Base-by-base conservation (phyloP, 108 stramenopile genomes). In the Fistulifera pelliculosa region DNA sequence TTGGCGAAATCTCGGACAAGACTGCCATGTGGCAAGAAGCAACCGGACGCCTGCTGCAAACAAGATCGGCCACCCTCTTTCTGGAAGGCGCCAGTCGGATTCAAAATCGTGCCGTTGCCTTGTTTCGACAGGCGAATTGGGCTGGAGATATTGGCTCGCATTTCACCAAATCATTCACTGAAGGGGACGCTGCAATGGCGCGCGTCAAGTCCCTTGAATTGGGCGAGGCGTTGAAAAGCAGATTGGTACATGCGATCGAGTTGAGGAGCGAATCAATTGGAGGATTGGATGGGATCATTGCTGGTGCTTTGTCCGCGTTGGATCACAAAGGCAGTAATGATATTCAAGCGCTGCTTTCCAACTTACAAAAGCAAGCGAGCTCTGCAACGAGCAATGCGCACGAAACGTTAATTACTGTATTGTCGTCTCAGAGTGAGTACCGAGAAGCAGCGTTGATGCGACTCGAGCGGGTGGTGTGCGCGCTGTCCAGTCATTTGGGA, bases 271-370 rank as follows among this genome's bases (percentile, higher is more conserved):
- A 80, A 47, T 79, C 83, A 10, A 52, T 79, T 26, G 92, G 92
- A 22, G 92, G 92, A 16, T 69, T 93, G 54, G 92, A 93, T 79
- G 87, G 81, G 5, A 89, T 93, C 31, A 93, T 93, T 66, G 92
- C 92, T 13, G 77, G 84, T 40, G 83, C 87, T 1, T 50, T 93
- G 49, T 68, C 70, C 22, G 64, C 62, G 1, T 43, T 85, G 15
- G 52, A 38, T 28, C 41, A 51, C 41, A 27, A 53, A 41, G 28
- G 41, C 40, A 76, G 68, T 18, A 71, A 76, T 44, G 51, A 70
- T 12, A 66, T 87, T 13, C 66, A 76, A 50, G 47, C 66, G 2
- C 59, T 87, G 52, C 60, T 92, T 40, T 60, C 70, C 2, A 61
- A 64, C 26, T 49, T 91, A 19, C 85, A 87, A 57, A 44, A 54